Conservation (phyloP, 179 eudicot species). For the Camellia oleifera region DNA sequence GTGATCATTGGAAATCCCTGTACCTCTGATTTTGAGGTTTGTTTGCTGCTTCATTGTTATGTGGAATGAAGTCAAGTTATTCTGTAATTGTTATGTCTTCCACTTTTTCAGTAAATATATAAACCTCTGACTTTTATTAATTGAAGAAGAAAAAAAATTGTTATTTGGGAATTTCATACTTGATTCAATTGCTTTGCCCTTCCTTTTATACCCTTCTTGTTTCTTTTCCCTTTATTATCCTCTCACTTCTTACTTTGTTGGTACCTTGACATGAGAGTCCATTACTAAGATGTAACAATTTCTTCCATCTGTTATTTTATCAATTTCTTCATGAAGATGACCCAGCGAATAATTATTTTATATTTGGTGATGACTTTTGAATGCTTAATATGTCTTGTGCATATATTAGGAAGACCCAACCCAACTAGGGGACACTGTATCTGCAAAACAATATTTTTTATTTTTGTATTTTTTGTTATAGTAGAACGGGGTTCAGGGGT, state of each 20-base stretch:
- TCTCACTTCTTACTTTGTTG: background rate
- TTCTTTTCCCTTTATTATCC: background rate
- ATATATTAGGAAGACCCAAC: background rate
- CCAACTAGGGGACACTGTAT: background rate
- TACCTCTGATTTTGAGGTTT: slow-evolving; percentile 96
- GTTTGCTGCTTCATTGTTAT: slow-evolving; percentile 14
- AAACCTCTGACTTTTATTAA: no score
- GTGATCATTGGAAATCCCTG: slow-evolving; percentile 91
- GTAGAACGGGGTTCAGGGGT: background rate
- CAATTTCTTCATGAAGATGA: background rate
- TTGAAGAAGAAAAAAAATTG: background rate
- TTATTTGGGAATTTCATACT: background rate
- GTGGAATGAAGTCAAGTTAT: background rate
- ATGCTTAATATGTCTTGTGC: background rate
- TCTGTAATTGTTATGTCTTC: background rate
- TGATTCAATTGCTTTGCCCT: background rate
- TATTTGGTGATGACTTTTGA: background rate
- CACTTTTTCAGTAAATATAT: background rate
- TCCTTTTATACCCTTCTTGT: background rate
- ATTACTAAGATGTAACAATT: background rate
- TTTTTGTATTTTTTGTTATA: no score
- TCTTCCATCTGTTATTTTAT: background rate
- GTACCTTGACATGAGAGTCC: background rate
- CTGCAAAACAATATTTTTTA: background rate
- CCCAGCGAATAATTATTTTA: background rate